Evolutionary conservation across 768 basidiomycete genomes (phyloP), one percentile per base, ranked within the genome.

Genomic region (Suillus subalutaceus): DNA sequence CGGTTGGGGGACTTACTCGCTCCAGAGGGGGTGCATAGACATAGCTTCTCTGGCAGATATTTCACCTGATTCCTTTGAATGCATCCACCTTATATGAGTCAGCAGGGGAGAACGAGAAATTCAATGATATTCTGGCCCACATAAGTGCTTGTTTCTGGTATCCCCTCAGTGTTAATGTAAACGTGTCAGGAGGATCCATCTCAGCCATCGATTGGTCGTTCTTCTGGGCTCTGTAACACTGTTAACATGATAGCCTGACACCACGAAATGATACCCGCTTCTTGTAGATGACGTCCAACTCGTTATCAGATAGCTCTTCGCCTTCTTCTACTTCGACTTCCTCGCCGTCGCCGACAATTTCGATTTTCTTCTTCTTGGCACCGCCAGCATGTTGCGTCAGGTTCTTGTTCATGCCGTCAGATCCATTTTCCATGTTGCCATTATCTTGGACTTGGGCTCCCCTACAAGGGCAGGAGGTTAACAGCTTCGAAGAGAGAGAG

Each of bases 21-120:
- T 90, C 96, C 96, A 99, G 9, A 99, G 78, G 2, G 97, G 97
- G 76, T 99, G 94, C 85, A 98, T 89, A 6, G 91, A 92, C 18
- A 75, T 81, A 16, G 85, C 85, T 73, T 89, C 85, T 63, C 91
- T 84, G 69, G 88, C 92, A 64, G 90, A 88, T 68, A 83, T 81
- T 23, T 87, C 83, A 4, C 92, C 92, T 2, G 84, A 86, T 78
- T 99, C 97, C 63, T 95, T 82, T 3, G 92, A 91, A 69, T 88
- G 81, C 96, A 97, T 96, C 96, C 96, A 99, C 44, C 93, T 94
- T 65, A 16, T 58, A 40, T 30, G n/a, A 18, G 43, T 43, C 41
- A 41, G 35, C 46, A 23, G 65, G 41, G 66, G 46, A 50, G 62
- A 15, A 50, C 9, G 26, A 10, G 41, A 41, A 48, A 3, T 15